Conservation (phyloP, 2,329 filamentous ascomycete species). For the Zarea fungicola region DNA sequence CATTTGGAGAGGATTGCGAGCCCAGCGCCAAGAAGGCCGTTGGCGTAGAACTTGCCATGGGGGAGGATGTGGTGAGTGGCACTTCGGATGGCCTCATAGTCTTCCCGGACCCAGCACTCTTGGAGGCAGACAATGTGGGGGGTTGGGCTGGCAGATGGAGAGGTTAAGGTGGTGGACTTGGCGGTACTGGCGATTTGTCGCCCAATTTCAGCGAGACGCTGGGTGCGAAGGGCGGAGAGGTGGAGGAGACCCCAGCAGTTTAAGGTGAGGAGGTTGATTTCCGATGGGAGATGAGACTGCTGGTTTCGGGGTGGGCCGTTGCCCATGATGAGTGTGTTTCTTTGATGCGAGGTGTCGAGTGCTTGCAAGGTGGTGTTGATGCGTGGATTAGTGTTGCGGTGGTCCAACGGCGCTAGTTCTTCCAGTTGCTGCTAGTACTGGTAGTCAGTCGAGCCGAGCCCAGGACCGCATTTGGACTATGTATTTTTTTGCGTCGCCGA, state of each 20-base stretch:
- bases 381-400: too few species aligned
- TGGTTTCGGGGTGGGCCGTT: conserved; percentile 33
- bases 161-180: too few species aligned
- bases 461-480: too few species aligned
- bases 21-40: conserved; percentile 83
- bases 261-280: conserved; percentile 76
- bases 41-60: conserved; percentile 88
- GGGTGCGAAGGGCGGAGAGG: conserved; percentile 70
- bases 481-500: too few species aligned
- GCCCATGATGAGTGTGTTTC: conserved; percentile 1
- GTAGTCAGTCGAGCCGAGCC: too few species aligned
- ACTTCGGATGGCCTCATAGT: conserved; percentile 73
- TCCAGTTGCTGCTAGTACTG: too few species aligned
- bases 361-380: not conserved
- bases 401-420: too few species aligned
- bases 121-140: conserved; percentile 90
- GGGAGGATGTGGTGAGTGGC: conserved; percentile 71
- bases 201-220: conserved; percentile 79
- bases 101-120: conserved; percentile 86
- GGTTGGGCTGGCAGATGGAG: conserved; percentile 54
- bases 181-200: conserved; percentile 70
- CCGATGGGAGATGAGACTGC: conserved; percentile 27
- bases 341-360: not conserved
- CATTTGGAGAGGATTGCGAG: conserved; percentile 85
- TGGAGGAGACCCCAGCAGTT: conserved; percentile 98